Evolutionary conservation across 345 rosid genomes (phyloP), one percentile per base, ranked within the genome.

Genomic region (Eucalyptus brandiana): DNA sequence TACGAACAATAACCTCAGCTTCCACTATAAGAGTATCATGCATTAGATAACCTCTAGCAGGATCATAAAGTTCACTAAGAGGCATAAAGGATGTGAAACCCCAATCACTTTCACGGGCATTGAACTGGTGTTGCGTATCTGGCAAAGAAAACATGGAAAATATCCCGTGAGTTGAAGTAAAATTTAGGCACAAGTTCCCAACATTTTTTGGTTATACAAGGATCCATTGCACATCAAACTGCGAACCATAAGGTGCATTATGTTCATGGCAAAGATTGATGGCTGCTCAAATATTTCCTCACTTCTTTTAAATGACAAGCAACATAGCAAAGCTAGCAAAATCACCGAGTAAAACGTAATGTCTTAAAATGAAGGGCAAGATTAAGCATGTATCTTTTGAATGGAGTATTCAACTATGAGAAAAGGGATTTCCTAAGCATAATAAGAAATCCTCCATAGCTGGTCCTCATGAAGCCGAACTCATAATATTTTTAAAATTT

Each of bases 31-130:
- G 91, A 87, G 96, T 92, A 89, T 97, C 99, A 94, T 95, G 94
- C 92, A 96, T 91, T 69, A 97, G 92, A 94, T 93, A 97, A 60
- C 99, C 99, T 91, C 96, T 94, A 87, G 91, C 88, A 89, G 97
- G 98, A 93, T 97, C 99, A 95, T 97, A 96, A 44, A 97, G 94
- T 72, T 97, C 99, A 51, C 97, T 91, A 48, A 97, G 98, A 60
- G 99, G 97, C 98, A 97, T 97, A 91, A 97, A 97, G 53, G 98
- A 94, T 86, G 97, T 95, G 89, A 97, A 97, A 47, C 99, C 99
- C 98, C 99, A 97, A 93, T 97, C 98, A 87, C 98, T 96, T 93
- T 95, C 99, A 88, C 98, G 93, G 58, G 97, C 96, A 92, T 94
- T 97, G 93, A 97, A 97, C 76, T 96, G 98, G 92, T 97, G 99